A percentile compares a stretch with the other conserved stretches of the same genome.
Evolutionary conservation across 768 basidiomycete genomes (phyloP).

Genomic region (Chalciporus piperatus): DNA sequence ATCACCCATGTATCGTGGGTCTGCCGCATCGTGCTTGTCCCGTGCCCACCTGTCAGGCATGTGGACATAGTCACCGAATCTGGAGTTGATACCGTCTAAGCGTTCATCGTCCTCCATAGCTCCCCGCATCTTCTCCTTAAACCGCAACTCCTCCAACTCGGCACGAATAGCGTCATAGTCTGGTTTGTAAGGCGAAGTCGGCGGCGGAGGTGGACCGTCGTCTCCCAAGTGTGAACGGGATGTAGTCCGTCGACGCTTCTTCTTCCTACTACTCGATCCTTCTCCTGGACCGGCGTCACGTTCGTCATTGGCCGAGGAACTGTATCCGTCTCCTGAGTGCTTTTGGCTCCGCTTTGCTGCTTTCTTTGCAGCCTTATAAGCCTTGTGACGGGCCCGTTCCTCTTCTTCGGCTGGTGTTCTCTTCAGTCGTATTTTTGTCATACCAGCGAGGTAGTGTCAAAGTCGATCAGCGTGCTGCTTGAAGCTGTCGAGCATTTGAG

Average conservation of each 20-base stretch:
- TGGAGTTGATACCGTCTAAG: conserved; percentile 59
- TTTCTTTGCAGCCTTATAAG: conserved; percentile 51
- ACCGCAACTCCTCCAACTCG: conserved; percentile 61
- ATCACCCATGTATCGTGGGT: conserved; percentile 65
- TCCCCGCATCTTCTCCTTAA: conserved; percentile 70
- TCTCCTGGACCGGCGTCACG: conserved; percentile 11
- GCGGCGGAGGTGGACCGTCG: conserved; percentile 23
- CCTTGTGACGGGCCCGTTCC: conserved; percentile 38
- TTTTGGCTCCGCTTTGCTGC: conserved; percentile 35
- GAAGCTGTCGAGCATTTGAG: neutral
- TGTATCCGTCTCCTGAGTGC: conserved; percentile 16
- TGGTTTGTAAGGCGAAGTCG: conserved; percentile 28
- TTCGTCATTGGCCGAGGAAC: conserved; percentile 23
- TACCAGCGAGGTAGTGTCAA: conserved; percentile 1
- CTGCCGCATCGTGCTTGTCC: conserved; percentile 40
- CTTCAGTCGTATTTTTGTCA: conserved; percentile 59
- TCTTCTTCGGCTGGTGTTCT: conserved; percentile 60
- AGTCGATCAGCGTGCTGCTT: neutral
- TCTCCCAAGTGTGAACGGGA: neutral
- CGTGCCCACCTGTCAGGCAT: conserved; percentile 66
- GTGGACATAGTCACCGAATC: conserved; percentile 66
- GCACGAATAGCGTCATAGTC: conserved; percentile 50
- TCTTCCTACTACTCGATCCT: conserved; percentile 8
- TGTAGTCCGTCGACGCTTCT: conserved; percentile 3
- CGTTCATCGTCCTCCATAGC: conserved; percentile 73